Evolutionary conservation across 441 rosid genomes (phyloP), one percentile per base, ranked within the genome.

Genomic region (Erysimum pusillum): DNA sequence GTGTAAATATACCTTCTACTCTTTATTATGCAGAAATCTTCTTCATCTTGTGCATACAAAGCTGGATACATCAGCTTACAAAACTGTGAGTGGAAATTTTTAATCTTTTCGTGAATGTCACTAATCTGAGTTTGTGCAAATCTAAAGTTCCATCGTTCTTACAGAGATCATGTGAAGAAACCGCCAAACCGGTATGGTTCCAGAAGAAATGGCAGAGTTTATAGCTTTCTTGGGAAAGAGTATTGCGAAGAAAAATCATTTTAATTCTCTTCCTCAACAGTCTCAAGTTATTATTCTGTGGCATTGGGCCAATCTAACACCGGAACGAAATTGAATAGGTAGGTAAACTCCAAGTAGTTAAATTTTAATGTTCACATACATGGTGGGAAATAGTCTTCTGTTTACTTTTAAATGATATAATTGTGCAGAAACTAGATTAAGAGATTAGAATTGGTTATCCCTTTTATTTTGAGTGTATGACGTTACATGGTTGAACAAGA

Each of bases 101-200:
- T 36, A 1, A 18, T 34, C 2, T 9, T 58, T 35, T 15, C 59
- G 52, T 13, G 13, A 17, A 1, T 7, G 28, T 63, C 63, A 41
- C 28, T 63, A 13, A 12, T 28, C n/a, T 63, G 15, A 63, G 44
- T 41, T 15, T 5, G 53, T 56, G 63, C 31, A 20, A 41, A 7
- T 51, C 41, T 69, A 53, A 56, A 41, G 15, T 41, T 32, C n/a
- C n/a, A n/a, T 51, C n/a, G 28, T 51, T 51, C 5, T 52, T 63
- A 52, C 69, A 73, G 76, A 62, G 35, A 39, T 31, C 15, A 28
- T 73, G 42, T 73, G 76, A 38, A 71, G 68, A 71, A 48, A 56
- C 42, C 1, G 44, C 5, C 20, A 71, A 48, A 56, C 42, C 1
- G 44, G 9, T 34, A 28, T 14, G 58, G 46, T 45, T 45, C 46